Evolutionary conservation across 2,329 filamentous ascomycete genomes (phyloP), one percentile per base, ranked within the genome.

Genomic region (Delphinella strobiligena): DNA sequence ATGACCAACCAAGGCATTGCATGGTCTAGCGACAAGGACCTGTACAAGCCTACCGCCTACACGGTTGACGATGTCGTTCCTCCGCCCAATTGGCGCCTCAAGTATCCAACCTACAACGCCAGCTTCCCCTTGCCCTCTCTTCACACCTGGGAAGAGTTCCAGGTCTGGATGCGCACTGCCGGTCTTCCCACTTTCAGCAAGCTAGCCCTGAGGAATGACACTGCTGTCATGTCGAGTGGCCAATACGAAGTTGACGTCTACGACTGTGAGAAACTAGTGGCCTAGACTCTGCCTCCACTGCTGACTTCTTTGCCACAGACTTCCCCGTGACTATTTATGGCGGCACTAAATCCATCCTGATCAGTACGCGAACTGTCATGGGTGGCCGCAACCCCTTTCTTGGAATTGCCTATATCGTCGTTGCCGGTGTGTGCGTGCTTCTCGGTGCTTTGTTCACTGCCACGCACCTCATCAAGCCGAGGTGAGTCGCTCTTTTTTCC

Each of bases 151-250:
- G 82, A 94, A 59, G 77, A 78, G 32, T 93, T 98, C 60, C 88
- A 95, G 63, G 88, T 96, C 16, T 98, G 91, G 91, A 98, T 98
- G 91, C 79, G 91, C 51, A 93, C 93, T 2, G 91, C 91, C 17
- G 91, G 89, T 42, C 66, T 96, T 52, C 91, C 91, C 1, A 82
- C 81, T 4, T 98, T 98, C 59, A 94, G 84, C 72, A 98, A 98
- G 66, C 69, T 98, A 34, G 85, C 86, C 34, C 75, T 81, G 60
- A 75, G 87, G 44, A 95, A 95, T 55, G 81, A 94, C 56, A 68
- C 68, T 1, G 64, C 71, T 2, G 58, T 65, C 1, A 81, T 98
- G 81, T 53, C 57, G 24, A 55, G 65, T 12, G 91, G 89, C 19
- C 75, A 64, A 15, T 98, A 98, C 59, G 67, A 76, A 46, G 64